These are phyloP conservation scores for Spinacia oleracea DNA, from an alignment of 179 eudicot species.

Conservation along the genomic window DNA sequence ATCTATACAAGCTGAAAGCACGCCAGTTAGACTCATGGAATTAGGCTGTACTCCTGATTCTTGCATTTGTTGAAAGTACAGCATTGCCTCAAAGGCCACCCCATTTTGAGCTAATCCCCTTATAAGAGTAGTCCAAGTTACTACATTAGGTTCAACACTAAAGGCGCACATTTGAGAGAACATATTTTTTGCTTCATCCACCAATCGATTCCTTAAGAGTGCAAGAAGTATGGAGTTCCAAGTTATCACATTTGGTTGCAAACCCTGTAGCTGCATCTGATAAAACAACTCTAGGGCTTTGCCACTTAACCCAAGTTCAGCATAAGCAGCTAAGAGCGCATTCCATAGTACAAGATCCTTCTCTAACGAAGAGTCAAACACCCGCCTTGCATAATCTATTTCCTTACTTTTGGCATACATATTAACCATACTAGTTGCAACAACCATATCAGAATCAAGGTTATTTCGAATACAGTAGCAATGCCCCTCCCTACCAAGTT, in stretches of 20 bases:
- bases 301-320: conserved; percentile 47
- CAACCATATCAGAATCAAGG: conserved; percentile 42
- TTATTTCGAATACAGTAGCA: conserved; percentile 49
- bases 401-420: conserved; percentile 53
- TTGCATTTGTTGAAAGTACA: conserved; percentile 50
- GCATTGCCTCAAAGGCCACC: conserved; percentile 40
- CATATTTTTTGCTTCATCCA: conserved; percentile 43
- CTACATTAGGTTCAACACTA: conserved; percentile 42
- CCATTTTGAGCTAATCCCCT: conserved; percentile 47
- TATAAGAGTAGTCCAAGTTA: conserved; percentile 55
- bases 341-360: conserved; percentile 63
- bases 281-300: conserved; percentile 52
- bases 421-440: conserved; percentile 43
- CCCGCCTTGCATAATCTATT: conserved; percentile 39
- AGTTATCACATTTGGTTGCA: conserved; percentile 46
- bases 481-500: conserved; percentile 49
- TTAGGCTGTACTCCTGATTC: conserved; percentile 57
- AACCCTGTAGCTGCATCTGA: conserved; percentile 45
- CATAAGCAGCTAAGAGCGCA: conserved; percentile 52
- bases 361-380: conserved; percentile 34
- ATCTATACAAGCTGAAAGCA: conserved; percentile 48
- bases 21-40: conserved; percentile 50
- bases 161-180: conserved; percentile 42
- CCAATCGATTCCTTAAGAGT: conserved; percentile 38
- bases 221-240: conserved; percentile 50